Conservation (phyloP, 306 rosid genomes). For the Rosa rugosa region DNA sequence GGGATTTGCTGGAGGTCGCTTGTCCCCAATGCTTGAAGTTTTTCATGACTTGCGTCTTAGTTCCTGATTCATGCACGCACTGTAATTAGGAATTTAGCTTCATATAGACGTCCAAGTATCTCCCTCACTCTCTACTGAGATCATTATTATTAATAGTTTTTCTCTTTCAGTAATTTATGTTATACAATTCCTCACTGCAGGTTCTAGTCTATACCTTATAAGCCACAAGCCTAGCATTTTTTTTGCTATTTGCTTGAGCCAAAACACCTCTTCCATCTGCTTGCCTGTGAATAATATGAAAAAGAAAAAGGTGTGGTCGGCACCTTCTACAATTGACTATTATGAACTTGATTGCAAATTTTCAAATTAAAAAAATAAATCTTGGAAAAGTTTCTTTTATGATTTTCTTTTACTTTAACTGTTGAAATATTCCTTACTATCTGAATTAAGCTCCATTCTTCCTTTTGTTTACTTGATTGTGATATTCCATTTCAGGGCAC, state of each 20-base stretch:
- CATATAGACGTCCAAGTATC: background rate
- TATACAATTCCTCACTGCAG: background rate
- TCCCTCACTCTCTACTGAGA: background rate
- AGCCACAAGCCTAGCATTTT: background rate
- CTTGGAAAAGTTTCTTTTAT: background rate
- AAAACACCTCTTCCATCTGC: background rate
- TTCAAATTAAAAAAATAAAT: background rate
- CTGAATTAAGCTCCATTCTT: conserved; percentile 12
- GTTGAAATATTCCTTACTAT: background rate
- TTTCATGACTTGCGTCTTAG: background rate
- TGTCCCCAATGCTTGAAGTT: background rate
- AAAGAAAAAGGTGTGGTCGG: background rate
- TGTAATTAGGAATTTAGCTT: background rate
- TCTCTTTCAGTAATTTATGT: background rate
- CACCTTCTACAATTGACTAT: background rate
- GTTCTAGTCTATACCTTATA: conserved; percentile 6
- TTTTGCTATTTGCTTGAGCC: conserved; percentile 1
- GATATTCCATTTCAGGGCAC: conserved; percentile 40
- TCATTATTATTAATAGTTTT: background rate
- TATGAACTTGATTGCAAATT: background rate
- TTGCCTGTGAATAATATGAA: conserved; percentile 18
- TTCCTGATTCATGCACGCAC: background rate
- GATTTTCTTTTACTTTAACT: background rate
- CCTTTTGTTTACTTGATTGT: background rate
- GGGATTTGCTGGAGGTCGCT: background rate